These are phyloP conservation scores for Gracilaria vermiculophylla DNA, from an alignment of 23 red algal genomes.

Conservation along the genomic window DNA sequence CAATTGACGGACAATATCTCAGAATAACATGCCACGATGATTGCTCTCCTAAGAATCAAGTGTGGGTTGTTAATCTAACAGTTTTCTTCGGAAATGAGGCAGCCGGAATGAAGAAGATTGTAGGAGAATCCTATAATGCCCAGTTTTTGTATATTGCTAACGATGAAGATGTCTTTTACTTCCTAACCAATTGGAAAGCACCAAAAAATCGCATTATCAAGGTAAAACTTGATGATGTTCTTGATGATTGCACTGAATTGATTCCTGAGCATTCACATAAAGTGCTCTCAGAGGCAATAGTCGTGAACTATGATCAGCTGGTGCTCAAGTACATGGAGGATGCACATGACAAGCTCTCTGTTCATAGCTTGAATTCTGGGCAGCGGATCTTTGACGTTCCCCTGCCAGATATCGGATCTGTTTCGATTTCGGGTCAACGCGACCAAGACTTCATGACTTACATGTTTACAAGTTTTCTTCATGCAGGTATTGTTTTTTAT, in stretches of 20 bases:
- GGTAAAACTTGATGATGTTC: slow-evolving; percentile 11
- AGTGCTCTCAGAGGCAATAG: slow-evolving; percentile 53
- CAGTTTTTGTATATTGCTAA: slow-evolving; percentile 74
- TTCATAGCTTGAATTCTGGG: slow-evolving; percentile 53
- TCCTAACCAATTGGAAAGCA: slow-evolving; percentile 74
- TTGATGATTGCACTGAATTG: slow-evolving; percentile 35
- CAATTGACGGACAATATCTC: slow-evolving; percentile 71
- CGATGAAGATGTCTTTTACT: slow-evolving; percentile 57
- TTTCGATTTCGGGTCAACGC: slow-evolving; percentile 44
- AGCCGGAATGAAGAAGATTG: slow-evolving; percentile 24
- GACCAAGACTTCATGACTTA: slow-evolving; percentile 66
- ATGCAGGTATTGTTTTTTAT: slow-evolving; percentile 68
- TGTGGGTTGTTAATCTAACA: slow-evolving; percentile 65
- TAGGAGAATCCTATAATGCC: slow-evolving; percentile 56
- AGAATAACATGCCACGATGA: slow-evolving; percentile 39
- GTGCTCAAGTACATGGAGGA: slow-evolving; percentile 70
- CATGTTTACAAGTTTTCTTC: slow-evolving; percentile 77
- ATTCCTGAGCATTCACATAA: slow-evolving; percentile 53
- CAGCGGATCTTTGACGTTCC: slow-evolving; percentile 42
- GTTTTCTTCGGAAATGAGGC: slow-evolving; percentile 43
- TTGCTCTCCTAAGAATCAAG: slow-evolving; percentile 71
- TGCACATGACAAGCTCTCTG: slow-evolving; percentile 47
- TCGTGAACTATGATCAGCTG: slow-evolving; percentile 64
- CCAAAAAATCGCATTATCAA: slow-evolving; percentile 67
- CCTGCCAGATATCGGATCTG: slow-evolving; percentile 58